Evolutionary conservation across 2,329 filamentous ascomycete genomes (phyloP).

Genomic region (Fusarium oligoseptatum): DNA sequence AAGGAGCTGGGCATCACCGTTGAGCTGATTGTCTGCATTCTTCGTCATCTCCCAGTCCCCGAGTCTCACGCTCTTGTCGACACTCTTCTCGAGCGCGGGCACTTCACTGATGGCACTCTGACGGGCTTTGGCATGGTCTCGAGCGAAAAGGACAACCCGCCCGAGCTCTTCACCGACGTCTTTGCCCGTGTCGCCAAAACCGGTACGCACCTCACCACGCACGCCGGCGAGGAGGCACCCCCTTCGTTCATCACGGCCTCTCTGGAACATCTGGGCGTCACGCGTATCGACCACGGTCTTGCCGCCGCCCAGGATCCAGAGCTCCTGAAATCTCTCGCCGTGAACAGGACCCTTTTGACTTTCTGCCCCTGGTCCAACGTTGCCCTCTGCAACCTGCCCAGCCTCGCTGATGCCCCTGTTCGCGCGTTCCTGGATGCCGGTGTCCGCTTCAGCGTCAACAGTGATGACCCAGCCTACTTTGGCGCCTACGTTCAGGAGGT

Average conservation of each 20-base stretch:
- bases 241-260: constrained; percentile 74
- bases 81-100: constrained; percentile 52
- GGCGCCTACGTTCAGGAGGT: constrained; percentile 82
- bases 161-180: constrained; percentile 71
- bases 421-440: constrained; percentile 72
- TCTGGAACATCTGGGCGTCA: constrained; percentile 70
- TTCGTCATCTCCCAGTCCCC: constrained; percentile 75
- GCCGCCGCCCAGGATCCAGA: constrained; percentile 70
- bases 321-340: constrained; percentile 70
- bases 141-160: constrained; percentile 69
- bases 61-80: constrained; percentile 62
- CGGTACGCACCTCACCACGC: constrained; percentile 73
- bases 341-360: constrained; percentile 72
- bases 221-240: constrained; percentile 82
- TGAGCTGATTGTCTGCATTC: constrained; percentile 78
- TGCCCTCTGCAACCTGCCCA: constrained; percentile 44
- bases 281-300: constrained; percentile 82
- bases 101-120: constrained; percentile 66
- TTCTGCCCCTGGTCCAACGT: constrained; percentile 83
- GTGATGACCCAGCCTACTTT: constrained; percentile 82
- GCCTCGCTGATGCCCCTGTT: constrained; percentile 63
- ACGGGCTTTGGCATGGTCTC: constrained; percentile 77
- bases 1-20: constrained; percentile 73
- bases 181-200: constrained; percentile 65
- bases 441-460: constrained; percentile 79